These are phyloP conservation scores for Spathaspora hagerdaliae DNA, from an alignment of 805 yeast species.

Conservation along the genomic window DNA sequence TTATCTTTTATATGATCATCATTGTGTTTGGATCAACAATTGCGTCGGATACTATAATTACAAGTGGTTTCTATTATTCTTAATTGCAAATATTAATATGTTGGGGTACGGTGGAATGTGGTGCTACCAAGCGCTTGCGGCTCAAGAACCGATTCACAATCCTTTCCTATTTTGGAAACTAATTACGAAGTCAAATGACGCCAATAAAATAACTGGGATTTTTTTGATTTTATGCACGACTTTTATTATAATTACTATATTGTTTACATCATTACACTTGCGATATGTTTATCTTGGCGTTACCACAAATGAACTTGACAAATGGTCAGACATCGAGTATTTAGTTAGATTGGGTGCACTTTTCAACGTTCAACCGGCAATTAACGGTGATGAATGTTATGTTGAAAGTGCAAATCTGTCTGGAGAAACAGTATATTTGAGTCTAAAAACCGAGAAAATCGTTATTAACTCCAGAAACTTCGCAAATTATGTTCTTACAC, in stretches of 20 bases:
- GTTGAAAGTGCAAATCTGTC: slow-evolving; percentile 19
- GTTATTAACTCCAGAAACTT: slow-evolving; percentile 10
- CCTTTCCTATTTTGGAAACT: slow-evolving; percentile 13
- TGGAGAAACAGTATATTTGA: slow-evolving; percentile 21
- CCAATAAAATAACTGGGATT: slow-evolving; percentile 39
- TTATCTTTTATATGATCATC: slow-evolving; percentile 51
- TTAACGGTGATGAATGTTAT: slow-evolving; percentile 11
- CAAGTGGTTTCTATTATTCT: slow-evolving; percentile 54
- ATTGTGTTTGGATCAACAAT: slow-evolving; percentile 65
- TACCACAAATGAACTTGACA: slow-evolving; percentile 70
- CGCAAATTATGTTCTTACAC: slow-evolving; percentile 9
- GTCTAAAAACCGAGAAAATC: slow-evolving; percentile 23
- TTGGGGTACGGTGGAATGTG: slow-evolving; percentile 40
- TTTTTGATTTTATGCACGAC: slow-evolving; percentile 36
- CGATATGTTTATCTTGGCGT: slow-evolving; percentile 57
- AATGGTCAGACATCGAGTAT: slow-evolving; percentile 65
- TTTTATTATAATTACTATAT: slow-evolving; percentile 30
- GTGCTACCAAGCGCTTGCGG: slow-evolving; percentile 18
- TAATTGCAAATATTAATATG: slow-evolving; percentile 43
- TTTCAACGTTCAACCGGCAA: slow-evolving; percentile 14
- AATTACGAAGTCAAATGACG: slow-evolving; percentile 21
- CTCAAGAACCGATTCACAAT: not conserved
- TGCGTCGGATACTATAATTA: slow-evolving; percentile 71
- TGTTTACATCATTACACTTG: slow-evolving; percentile 45
- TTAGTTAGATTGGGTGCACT: slow-evolving; percentile 28